These are phyloP conservation scores for Pseudogymnoascus pannorum DNA, from an alignment of 2,329 filamentous ascomycete genomes.

Conservation along the genomic window DNA sequence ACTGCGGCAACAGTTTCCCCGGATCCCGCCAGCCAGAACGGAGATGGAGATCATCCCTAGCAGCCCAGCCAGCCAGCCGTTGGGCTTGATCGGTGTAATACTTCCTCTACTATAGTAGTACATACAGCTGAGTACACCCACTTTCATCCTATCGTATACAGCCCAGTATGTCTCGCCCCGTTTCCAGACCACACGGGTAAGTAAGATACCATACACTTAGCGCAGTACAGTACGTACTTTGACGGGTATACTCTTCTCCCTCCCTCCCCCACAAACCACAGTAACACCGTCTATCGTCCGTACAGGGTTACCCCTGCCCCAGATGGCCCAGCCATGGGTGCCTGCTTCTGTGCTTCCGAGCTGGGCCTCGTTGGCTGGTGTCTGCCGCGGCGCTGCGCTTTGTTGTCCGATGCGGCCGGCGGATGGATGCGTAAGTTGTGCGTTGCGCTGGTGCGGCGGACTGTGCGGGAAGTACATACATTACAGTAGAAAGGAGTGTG, in stretches of 20 bases:
- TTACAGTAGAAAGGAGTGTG: background rate
- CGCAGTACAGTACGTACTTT: background rate
- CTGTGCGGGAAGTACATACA: background rate
- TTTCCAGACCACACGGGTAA: conserved; percentile 2
- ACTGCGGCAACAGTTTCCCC: background rate
- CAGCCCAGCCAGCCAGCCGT: background rate
- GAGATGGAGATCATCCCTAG: background rate
- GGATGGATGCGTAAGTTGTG: background rate
- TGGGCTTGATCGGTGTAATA: background rate
- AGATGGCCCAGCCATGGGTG: background rate
- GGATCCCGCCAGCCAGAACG: background rate
- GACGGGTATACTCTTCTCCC: background rate
- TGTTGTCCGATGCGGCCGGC: conserved; percentile 1
- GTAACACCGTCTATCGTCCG: background rate
- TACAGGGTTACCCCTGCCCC: background rate
- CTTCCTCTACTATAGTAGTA: background rate
- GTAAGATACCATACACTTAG: too few relatives aligned
- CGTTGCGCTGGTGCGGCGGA: background rate
- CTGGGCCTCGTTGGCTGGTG: background rate
- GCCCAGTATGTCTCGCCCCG: background rate
- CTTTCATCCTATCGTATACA: background rate
- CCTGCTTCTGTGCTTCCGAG: background rate
- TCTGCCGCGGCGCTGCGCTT: background rate
- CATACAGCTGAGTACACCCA: too few relatives aligned
- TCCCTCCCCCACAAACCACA: background rate